A percentile compares a stretch with the other conserved stretches of the same genome.
Conservation (phyloP, 208 protist species). For the Trypanosoma theileri region DNA sequence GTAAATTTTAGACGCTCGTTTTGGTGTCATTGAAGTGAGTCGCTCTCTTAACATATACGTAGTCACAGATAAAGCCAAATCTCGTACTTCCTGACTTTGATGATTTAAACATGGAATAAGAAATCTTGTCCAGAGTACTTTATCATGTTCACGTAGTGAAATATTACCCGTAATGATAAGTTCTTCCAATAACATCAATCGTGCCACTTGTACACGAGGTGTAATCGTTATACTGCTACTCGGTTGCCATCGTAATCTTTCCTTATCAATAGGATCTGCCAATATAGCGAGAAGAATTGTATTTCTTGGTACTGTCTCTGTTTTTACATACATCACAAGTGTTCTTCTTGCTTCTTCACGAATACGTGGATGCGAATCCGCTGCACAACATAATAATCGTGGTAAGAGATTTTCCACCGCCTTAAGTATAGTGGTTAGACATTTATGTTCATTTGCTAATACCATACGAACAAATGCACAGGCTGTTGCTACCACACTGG, state of each 20-base stretch:
- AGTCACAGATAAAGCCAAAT: constrained; percentile 54
- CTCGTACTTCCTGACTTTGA: constrained; percentile 73
- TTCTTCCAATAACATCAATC: constrained; percentile 26
- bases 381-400: constrained; percentile 70
- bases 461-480: constrained; percentile 71
- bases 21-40: constrained; percentile 39
- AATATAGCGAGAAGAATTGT: constrained; percentile 51
- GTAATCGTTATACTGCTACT: constrained; percentile 33
- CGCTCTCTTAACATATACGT: constrained; percentile 34
- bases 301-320: constrained; percentile 28
- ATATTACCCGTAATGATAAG: neutral
- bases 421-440: constrained; percentile 36
- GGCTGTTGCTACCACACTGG: constrained; percentile 68
- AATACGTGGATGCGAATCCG: constrained; percentile 62
- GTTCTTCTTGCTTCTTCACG: constrained; percentile 72
- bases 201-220: constrained; percentile 59
- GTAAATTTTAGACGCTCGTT: constrained; percentile 52
- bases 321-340: constrained; percentile 56
- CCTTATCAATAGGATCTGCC: constrained; percentile 61
- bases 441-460: constrained; percentile 46
- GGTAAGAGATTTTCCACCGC: constrained; percentile 64
- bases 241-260: constrained; percentile 55
- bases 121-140: constrained; percentile 54
- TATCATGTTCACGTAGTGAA: constrained; percentile 45
- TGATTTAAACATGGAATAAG: constrained; percentile 85